Evolutionary conservation across 2,329 filamentous ascomycete species (phyloP).

Genomic region (Neonectria coccinea): DNA sequence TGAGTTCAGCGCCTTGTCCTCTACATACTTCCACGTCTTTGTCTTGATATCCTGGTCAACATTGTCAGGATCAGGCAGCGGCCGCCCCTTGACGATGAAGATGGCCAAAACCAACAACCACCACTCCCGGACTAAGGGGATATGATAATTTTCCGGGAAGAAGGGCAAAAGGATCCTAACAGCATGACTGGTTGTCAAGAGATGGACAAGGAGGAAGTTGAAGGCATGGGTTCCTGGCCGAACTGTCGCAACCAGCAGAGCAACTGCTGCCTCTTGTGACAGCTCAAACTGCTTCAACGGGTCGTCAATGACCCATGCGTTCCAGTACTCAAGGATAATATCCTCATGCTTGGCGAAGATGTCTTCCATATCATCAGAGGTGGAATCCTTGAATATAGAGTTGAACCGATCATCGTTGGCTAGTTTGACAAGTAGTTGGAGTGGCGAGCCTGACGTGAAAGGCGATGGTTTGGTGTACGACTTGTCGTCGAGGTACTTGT

Average conservation of each 20-base stretch:
- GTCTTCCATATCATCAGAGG: slow-evolving; percentile 71
- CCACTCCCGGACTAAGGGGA: slow-evolving; percentile 84
- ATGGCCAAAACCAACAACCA: slow-evolving; percentile 85
- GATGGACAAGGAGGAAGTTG: slow-evolving; percentile 85
- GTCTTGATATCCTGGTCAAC: slow-evolving; percentile 70
- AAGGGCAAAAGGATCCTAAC: slow-evolving; percentile 86
- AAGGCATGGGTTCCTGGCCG: slow-evolving; percentile 71
- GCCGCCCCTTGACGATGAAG: slow-evolving; percentile 81
- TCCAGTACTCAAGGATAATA: slow-evolving; percentile 88
- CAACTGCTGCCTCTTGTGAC: slow-evolving; percentile 72
- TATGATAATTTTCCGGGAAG: slow-evolving; percentile 78
- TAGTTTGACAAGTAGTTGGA: slow-evolving; percentile 79
- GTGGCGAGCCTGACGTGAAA: slow-evolving; percentile 70
- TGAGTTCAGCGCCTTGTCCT: slow-evolving; percentile 76
- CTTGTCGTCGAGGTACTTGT: slow-evolving; percentile 78
- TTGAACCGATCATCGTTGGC: slow-evolving; percentile 77
- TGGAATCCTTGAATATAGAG: slow-evolving; percentile 69
- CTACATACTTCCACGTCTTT: slow-evolving; percentile 82
- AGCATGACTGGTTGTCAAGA: slow-evolving; percentile 88
- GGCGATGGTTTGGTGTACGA: slow-evolving; percentile 75
- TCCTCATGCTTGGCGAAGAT: slow-evolving; percentile 78
- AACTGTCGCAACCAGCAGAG: slow-evolving; percentile 72
- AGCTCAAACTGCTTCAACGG: slow-evolving; percentile 80
- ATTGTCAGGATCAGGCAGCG: slow-evolving; percentile 74
- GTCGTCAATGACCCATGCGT: slow-evolving; percentile 80